Evolutionary conservation across 306 rosid species (phyloP), one percentile per base, ranked within the genome.

Genomic region (Senna siamea): DNA sequence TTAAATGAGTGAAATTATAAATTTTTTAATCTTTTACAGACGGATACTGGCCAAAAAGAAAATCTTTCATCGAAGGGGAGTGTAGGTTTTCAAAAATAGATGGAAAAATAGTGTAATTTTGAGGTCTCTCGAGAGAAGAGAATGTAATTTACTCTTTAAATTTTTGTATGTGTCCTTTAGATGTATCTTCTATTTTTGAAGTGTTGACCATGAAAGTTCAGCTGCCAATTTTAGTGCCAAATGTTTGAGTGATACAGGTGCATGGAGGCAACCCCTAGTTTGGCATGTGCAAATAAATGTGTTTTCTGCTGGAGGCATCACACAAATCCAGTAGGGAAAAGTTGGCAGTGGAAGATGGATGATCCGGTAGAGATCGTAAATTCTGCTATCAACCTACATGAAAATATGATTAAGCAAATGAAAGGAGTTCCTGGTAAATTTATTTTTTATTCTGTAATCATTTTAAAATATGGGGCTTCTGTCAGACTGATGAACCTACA

Each of bases 301-400:
- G 99, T 94, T 75, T 94, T 94, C 87, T 94, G 99, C 83, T 94
- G 99, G 99, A 88, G 99, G 71, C 99, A 94, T 83, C 99, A 94
- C 81, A 89, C 99, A 61, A 94, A 94, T 84, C 99, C 99, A 18
- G 97, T 94, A 2, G 99, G 90, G 66, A 94, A 88, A 88, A 94
- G 99, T 85, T 92, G 99, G 99, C 92, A 87, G 82, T 94, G 99
- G 99, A 72, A 90, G 92, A 94, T 94, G 97, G 99, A 94, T 62
- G 97, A 88, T 82, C 97, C 99, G 17, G 26, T 89, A 73, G 86
- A 82, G 77, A 92, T 94, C 54, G 96, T 94, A 82, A 90, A 94
- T 66, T 76, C 97, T 60, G 97, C 99, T 60, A 60, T 94, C 73
- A 85, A 89, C 30, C 89, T 82, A 65, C 99, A 94, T 74, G 78